phyloP scores from a whole-genome alignment of 2,329 filamentous ascomycete genomes.

The Clarireedia paspali region DNA sequence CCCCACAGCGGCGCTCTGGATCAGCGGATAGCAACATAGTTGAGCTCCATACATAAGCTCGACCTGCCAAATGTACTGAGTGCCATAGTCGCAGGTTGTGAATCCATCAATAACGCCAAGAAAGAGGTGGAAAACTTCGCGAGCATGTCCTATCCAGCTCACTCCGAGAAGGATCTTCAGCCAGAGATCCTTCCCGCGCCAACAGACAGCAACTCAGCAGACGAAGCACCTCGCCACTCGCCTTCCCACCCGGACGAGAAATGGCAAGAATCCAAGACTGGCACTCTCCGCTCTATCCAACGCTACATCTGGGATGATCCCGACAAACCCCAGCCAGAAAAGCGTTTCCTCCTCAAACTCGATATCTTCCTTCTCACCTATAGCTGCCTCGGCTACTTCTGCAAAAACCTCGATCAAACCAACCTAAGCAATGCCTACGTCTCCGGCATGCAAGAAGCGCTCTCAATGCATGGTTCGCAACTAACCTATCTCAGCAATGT shows the following conservation, averaged over 20 bases:
- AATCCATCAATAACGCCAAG: neutral
- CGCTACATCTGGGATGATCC: slow-evolving; percentile 29
- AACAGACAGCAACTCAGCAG: neutral
- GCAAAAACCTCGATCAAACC: slow-evolving; percentile 36
- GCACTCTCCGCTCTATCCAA: slow-evolving; percentile 11
- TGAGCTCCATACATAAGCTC: neutral
- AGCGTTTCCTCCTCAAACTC: slow-evolving; percentile 40
- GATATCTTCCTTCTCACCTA: slow-evolving; percentile 41
- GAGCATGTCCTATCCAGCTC: neutral
- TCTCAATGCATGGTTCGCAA: slow-evolving; percentile 44
- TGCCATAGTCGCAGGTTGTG: neutral
- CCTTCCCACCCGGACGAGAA: neutral
- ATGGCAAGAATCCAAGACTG: slow-evolving; percentile 16
- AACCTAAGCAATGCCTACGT: slow-evolving; percentile 34
- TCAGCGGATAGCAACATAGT: neutral
- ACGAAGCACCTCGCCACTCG: neutral
- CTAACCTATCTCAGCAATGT: slow-evolving; percentile 44
- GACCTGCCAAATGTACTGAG: neutral
- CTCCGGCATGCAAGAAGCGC: slow-evolving; percentile 39
- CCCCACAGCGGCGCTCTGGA: neutral
- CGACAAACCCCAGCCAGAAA: slow-evolving; percentile 31
- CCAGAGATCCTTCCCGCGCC: neutral
- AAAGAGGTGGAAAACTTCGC: neutral
- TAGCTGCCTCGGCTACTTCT: slow-evolving; percentile 38
- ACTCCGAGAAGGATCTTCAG: neutral